Conservation (phyloP, 441 rosid genomes). For the Adansonia grandidieri region DNA sequence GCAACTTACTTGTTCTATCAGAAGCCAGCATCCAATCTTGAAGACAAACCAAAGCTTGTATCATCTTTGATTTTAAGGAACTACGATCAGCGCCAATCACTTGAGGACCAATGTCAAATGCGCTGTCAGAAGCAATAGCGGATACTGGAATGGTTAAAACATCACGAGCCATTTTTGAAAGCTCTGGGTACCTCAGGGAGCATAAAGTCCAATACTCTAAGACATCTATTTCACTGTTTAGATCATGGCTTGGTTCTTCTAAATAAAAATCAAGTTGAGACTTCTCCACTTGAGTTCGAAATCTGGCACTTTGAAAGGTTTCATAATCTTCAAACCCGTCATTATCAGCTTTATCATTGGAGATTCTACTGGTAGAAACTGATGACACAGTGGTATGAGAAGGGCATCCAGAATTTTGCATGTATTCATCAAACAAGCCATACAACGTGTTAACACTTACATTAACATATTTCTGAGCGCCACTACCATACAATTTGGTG, state of each 20-base stretch:
- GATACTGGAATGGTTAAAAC: constrained; percentile 32
- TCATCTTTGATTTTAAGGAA: constrained; percentile 30
- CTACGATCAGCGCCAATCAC: constrained; percentile 23
- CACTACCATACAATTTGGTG: constrained; percentile 32
- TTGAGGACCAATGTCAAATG: constrained; percentile 23
- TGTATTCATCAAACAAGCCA: constrained; percentile 28
- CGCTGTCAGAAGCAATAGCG: constrained; percentile 23
- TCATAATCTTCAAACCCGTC: constrained; percentile 40
- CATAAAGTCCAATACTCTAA: constrained; percentile 30
- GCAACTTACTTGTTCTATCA: constrained; percentile 25
- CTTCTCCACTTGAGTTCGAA: constrained; percentile 25
- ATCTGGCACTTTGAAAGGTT: constrained; percentile 34
- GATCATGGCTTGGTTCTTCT: constrained; percentile 35
- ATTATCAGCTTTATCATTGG: constrained; percentile 21
- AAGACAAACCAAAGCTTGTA: constrained; percentile 28
- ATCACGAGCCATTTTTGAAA: constrained; percentile 33
- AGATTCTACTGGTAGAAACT: constrained; percentile 25
- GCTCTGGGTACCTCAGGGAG: constrained; percentile 31
- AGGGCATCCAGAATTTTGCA: constrained; percentile 22
- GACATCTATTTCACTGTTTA: constrained; percentile 33
- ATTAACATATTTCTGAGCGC: constrained; percentile 28
- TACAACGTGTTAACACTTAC: constrained; percentile 24
- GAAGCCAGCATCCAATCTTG: constrained; percentile 31
- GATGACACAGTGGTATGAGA: constrained; percentile 15
- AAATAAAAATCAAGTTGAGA: constrained; percentile 31